Percentiles rank a stretch among this genome's conserved stretches.
phyloP scores from a whole-genome alignment of 306 rosid species.

The Cicer bijugum region DNA sequence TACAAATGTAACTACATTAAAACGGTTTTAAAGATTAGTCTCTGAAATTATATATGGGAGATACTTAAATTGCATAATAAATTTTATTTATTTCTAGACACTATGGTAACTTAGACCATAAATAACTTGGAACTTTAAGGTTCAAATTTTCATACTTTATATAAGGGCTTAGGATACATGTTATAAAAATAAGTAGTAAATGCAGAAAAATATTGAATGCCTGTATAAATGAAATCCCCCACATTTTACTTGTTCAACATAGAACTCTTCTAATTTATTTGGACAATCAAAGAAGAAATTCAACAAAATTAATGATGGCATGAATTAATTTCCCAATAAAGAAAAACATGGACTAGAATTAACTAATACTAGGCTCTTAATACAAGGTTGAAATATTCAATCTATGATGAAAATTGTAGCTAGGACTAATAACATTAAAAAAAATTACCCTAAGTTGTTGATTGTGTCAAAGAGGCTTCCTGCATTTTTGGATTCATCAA shows the following conservation, averaged over 20 bases:
- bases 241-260: constrained; percentile 33
- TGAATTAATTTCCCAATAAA: neutral
- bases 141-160: constrained; percentile 24
- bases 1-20: neutral
- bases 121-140: constrained; percentile 35
- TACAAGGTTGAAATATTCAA: constrained; percentile 26
- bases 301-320: constrained; percentile 43
- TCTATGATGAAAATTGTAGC: constrained; percentile 34
- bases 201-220: constrained; percentile 4
- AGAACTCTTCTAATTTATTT: constrained; percentile 31
- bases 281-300: constrained; percentile 28
- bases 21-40: neutral
- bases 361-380: neutral
- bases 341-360: neutral
- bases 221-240: neutral
- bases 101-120: neutral
- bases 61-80: neutral
- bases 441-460: constrained; percentile 27
- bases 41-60: neutral
- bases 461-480: constrained; percentile 48
- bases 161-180: neutral
- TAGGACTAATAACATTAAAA: constrained; percentile 37
- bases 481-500: too few species aligned
- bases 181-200: constrained; percentile 21
- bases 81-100: constrained; percentile 14